Conservation (phyloP, 208 protist species). For the Willaertia magna region DNA sequence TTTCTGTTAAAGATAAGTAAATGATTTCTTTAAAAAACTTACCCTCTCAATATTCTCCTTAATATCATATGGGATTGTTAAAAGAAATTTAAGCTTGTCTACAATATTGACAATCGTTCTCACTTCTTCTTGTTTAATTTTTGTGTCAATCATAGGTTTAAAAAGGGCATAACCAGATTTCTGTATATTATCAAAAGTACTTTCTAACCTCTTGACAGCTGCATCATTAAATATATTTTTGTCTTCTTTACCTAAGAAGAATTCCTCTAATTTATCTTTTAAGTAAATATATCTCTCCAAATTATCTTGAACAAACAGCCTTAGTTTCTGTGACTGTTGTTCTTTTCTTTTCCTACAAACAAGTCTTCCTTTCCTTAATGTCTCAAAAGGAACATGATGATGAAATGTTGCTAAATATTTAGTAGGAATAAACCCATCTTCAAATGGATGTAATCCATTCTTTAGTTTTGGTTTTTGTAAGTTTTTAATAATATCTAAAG, state of each 20-base stretch:
- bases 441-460: background rate
- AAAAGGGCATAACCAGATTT: background rate
- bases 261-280: background rate
- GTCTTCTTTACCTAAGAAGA: background rate
- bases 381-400: background rate
- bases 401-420: background rate
- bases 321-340: background rate
- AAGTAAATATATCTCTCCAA: background rate
- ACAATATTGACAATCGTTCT: background rate
- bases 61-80: background rate
- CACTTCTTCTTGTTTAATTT: background rate
- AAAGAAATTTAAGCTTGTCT: background rate
- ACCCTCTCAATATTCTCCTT: background rate
- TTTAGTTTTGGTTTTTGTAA: background rate
- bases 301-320: background rate
- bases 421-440: background rate
- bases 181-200: background rate
- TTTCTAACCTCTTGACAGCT: background rate
- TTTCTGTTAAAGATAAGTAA: background rate
- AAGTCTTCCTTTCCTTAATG: background rate
- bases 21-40: background rate
- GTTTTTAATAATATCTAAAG: background rate
- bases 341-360: background rate
- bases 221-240: background rate
- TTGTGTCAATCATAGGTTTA: background rate